Evolutionary conservation across 345 rosid species (phyloP).

Genomic region (Limnanthes douglasii): DNA sequence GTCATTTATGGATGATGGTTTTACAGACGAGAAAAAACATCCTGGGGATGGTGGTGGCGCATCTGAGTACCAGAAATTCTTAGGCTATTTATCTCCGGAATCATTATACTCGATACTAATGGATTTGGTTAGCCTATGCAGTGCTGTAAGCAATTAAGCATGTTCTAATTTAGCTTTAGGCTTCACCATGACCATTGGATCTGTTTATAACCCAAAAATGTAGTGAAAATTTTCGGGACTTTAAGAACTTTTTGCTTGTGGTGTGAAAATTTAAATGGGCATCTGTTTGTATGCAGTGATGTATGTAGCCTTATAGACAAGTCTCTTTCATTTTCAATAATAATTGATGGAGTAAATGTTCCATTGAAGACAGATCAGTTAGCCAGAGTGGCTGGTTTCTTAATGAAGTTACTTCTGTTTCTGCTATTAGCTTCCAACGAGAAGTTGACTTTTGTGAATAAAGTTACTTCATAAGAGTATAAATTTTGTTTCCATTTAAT

Average conservation of each 20-base stretch:
- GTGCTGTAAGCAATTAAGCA: conserved; percentile 22
- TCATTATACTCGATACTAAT: conserved; percentile 49
- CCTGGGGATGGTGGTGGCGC: conserved; percentile 18
- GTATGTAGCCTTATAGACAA: neutral
- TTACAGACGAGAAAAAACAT: conserved; percentile 41
- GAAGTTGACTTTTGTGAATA: no score
- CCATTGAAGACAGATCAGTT: no score
- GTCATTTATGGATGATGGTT: conserved; percentile 87
- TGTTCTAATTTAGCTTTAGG: neutral
- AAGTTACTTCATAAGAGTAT: no score
- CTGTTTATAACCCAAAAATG: no score
- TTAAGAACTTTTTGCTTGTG: neutral
- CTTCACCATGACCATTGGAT: no score
- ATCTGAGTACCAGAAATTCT: conserved; percentile 44
- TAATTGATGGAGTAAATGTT: no score
- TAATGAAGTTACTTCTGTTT: no score
- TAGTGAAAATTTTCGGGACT: no score
- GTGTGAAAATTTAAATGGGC: neutral
- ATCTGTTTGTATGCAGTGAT: neutral
- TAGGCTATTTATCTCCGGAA: conserved; percentile 70
- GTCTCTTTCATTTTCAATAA: neutral
- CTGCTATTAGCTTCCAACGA: no score
- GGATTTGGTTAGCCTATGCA: conserved; percentile 72
- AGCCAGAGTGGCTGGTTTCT: no score
- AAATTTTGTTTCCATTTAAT: no score